Evolutionary conservation across 2,329 filamentous ascomycete genomes (phyloP).

Genomic region (Colletotrichum incanum): DNA sequence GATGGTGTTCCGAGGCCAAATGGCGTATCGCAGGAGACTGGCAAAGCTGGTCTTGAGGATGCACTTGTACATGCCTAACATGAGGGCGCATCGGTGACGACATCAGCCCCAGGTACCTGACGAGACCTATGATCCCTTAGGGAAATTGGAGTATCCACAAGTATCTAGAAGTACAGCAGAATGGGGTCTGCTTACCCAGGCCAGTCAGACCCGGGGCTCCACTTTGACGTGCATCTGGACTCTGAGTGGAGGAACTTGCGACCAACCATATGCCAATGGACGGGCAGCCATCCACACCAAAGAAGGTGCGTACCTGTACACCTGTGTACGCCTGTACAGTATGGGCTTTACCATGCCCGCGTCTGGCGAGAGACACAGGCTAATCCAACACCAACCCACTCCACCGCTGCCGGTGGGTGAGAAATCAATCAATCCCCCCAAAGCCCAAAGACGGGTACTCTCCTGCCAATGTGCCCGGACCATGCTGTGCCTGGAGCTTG

Average conservation of each 20-base stretch:
- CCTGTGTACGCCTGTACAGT: no score
- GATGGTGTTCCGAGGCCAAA: neutral
- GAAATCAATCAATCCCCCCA: neutral
- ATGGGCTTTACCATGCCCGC: neutral
- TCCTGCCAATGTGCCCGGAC: neutral
- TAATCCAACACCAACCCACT: neutral
- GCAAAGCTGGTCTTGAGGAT: neutral
- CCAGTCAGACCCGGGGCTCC: neutral
- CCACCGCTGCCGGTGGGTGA: neutral
- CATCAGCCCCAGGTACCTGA: neutral
- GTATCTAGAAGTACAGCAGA: neutral
- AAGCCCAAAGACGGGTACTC: neutral
- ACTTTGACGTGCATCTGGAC: neutral
- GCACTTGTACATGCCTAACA: neutral
- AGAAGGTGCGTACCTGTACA: neutral
- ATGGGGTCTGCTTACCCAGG: neutral
- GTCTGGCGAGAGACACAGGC: neutral
- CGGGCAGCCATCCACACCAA: neutral
- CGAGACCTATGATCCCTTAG: neutral
- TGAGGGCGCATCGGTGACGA: neutral
- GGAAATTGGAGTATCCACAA: neutral
- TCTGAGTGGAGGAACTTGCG: constrained; percentile 6
- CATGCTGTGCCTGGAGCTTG: neutral
- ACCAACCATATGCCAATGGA: neutral
- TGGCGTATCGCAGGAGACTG: neutral